phyloP scores from a whole-genome alignment of 1,284 basidiomycete species.

The Cutaneotrichosporon arboriforme region DNA sequence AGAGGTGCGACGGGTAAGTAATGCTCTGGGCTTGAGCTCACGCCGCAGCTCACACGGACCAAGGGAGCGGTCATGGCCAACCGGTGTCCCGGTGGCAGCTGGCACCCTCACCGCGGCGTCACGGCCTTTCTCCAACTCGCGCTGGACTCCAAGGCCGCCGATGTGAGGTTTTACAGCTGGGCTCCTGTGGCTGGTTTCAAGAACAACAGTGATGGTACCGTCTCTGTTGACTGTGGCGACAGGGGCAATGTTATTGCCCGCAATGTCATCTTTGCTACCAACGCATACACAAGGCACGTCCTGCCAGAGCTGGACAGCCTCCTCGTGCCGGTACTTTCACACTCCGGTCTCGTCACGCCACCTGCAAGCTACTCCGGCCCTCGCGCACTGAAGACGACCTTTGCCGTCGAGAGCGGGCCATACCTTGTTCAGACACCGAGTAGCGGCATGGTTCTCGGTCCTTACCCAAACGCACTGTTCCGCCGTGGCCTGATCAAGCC shows the following conservation, averaged over 20 bases:
- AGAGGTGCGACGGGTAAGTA: not conserved
- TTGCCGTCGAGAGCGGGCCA: slow-evolving; percentile 23
- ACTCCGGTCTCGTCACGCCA: slow-evolving; percentile 25
- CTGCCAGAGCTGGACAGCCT: slow-evolving; percentile 1
- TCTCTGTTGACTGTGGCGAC: slow-evolving; percentile 17
- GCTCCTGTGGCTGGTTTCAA: slow-evolving; percentile 5
- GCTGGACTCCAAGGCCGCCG: not conserved
- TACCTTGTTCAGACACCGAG: slow-evolving; percentile 29
- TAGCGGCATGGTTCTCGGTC: slow-evolving; percentile 24
- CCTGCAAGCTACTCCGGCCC: slow-evolving; percentile 20
- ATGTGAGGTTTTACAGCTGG: slow-evolving; percentile 14
- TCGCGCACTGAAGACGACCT: slow-evolving; percentile 15
- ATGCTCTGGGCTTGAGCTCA: not conserved
- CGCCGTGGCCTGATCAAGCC: not conserved
- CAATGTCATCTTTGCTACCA: slow-evolving; percentile 34
- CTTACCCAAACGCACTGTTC: slow-evolving; percentile 7
- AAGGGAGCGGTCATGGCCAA: slow-evolving; percentile 3
- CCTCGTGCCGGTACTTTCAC: slow-evolving; percentile 23
- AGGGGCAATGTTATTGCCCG: slow-evolving; percentile 24
- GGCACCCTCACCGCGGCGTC: slow-evolving; percentile 17
- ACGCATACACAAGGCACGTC: slow-evolving; percentile 35
- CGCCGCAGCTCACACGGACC: slow-evolving; percentile 2
- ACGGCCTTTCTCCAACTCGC: slow-evolving; percentile 13
- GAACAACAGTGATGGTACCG: not conserved
- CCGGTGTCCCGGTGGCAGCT: not conserved